Evolutionary conservation across 2,329 filamentous ascomycete species (phyloP), one percentile per base, ranked within the genome.

Genomic region (Neofusicoccum sp.): DNA sequence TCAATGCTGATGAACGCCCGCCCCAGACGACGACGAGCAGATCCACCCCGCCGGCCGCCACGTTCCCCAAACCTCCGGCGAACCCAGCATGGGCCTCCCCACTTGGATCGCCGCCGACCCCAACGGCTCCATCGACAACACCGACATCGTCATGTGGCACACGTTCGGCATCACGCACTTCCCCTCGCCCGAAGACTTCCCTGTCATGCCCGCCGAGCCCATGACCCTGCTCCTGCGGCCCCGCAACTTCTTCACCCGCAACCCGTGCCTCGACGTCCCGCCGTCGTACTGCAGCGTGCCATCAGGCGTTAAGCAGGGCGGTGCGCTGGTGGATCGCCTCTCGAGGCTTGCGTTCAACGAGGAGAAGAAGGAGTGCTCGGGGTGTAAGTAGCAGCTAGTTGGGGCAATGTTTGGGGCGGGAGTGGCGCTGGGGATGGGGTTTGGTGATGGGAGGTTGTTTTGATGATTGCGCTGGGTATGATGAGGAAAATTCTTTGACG

Each of bases 81-180:
- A 91, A 65, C 89, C 89, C 0, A 89, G 88, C 0, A 76, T 78
- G 43, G 91, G 91, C 33, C 78, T 96, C 2, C 88, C 89, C 0
- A 82, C 86, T 66, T 93, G 90, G 91, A 88, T 95, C 66, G 77
- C 80, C 16, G 86, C 85, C 26, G 85, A 91, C 63, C 86, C 89
- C 11, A 78, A 78, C 47, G 85, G 84, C 61, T 83, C 79, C 28
- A 86, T 96, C 66, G 89, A 89, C 60, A 89, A 96, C 79, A 90
- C 87, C 0, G 90, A 97, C 71, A 78, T 96, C 31, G 92, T 97
- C 1, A 83, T 96, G 14, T 97, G 92, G 92, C 92, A 96, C 77
- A 96, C 91, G 0, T 97, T 96, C 69, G 93, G 93, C 36, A 81
- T 96, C 36, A 93, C 89, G 0, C 93, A 96, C 73, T 93, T 96